Evolutionary conservation across 2,329 filamentous ascomycete species (phyloP), one percentile per base, ranked within the genome.

Genomic region (Epichloe sylvatica): DNA sequence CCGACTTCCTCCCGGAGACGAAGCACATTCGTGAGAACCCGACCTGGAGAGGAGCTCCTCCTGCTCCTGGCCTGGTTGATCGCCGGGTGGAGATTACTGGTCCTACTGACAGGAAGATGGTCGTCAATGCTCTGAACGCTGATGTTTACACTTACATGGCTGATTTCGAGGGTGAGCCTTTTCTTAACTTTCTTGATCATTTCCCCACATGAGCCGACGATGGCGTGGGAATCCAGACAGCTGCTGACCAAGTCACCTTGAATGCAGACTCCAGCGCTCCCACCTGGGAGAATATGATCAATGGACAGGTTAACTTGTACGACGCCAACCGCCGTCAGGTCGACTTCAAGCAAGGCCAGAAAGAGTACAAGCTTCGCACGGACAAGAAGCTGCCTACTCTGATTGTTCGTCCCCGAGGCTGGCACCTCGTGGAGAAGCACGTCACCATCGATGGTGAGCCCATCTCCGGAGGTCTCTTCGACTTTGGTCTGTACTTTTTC

Each of bases 131-230:
- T 9, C 65, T 97, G 65, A 98, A 97, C 69, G 84, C 91, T 43
- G 80, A 97, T 62, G 92, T 97, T 23, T 97, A 86, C 84, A 97
- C 91, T 50, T 98, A 97, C 64, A 98, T 98, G 92, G 92, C 92
- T 45, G 92, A 98, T 70, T 94, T 98, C 58, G 92, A 98, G 72
- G 91, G 90, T 92, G 68, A 61, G 77, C 66, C 9, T 5, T 15
- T 9, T 11, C 30, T 4, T 30, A 0, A 30, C 1, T 30, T 4
- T 30, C 23, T 30, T 4, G 9, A 30, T 30, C 30, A 9, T 30
- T 11, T 30, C n/a, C 19, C 39, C 3, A 12, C 25, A 30, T 30
- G 25, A 30, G 25, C 25, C 25, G 25, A 30, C 7, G 25, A 30
- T 30, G 25, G 25, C 25, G 8, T 30, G 25, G 25, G 8, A 30